A percentile compares a stretch with the other conserved stretches of the same genome.
phyloP scores from a whole-genome alignment of 2,329 filamentous ascomycete genomes.

The Exophiala sideris region DNA sequence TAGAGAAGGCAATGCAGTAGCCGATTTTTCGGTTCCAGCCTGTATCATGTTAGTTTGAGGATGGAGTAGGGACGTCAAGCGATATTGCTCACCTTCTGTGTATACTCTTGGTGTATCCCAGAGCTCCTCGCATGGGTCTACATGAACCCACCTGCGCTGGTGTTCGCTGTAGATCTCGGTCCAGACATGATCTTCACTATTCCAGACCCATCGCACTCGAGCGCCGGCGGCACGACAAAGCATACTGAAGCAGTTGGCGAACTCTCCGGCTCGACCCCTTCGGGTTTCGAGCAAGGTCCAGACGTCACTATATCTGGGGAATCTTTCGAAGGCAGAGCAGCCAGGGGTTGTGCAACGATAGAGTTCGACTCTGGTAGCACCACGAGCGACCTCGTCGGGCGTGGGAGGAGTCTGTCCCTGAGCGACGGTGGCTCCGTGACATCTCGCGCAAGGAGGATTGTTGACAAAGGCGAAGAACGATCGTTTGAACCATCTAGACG shows the following conservation, averaged over 20 bases:
- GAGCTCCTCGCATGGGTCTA: constrained; percentile 88
- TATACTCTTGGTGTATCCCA: constrained; percentile 95
- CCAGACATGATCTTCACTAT: constrained; percentile 95
- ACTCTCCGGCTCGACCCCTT: constrained; percentile 85
- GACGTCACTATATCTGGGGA: constrained; percentile 91
- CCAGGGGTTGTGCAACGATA: constrained; percentile 77
- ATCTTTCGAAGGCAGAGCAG: constrained; percentile 80
- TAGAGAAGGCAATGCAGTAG: constrained; percentile 95
- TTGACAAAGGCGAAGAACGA: constrained; percentile 97
- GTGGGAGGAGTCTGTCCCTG: constrained; percentile 80
- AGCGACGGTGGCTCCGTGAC: constrained; percentile 76
- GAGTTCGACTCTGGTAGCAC: constrained; percentile 81
- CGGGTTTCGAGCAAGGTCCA: constrained; percentile 86
- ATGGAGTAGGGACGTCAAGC: constrained; percentile 4
- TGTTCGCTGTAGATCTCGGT: constrained; percentile 96
- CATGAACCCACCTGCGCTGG: constrained; percentile 91
- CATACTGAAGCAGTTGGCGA: constrained; percentile 99
- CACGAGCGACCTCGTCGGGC: constrained; percentile 83
- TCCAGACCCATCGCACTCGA: constrained; percentile 96
- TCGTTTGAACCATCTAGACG: constrained; percentile 84
- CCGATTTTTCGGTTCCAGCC: constrained; percentile 95
- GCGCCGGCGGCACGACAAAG: constrained; percentile 88
- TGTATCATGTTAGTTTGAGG: constrained; percentile 30
- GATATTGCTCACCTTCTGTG: constrained; percentile 63
- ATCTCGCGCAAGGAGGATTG: constrained; percentile 81